Base-by-base conservation (phyloP, 805 yeast genomes). In the Wickerhamomyces bisporus region DNA sequence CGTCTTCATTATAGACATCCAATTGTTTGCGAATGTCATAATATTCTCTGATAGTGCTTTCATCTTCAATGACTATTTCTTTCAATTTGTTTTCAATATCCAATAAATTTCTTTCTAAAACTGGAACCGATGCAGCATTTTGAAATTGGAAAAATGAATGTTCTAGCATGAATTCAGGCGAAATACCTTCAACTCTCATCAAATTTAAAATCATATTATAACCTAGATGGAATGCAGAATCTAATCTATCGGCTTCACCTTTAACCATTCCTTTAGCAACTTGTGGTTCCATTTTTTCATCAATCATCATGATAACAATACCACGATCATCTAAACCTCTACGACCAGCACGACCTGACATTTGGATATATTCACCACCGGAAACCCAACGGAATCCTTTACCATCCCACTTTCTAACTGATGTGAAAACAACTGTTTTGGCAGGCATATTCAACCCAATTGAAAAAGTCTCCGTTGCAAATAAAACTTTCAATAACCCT, bases 331-430 rank as follows among this genome's bases (percentile, higher is more conserved):
- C 99, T 52, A 93, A 75, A 57, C 99, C 99, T 74, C 98, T 86
- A 72, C 98, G 89, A 52, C 99, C 99, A 17, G 99, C 99, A 64
- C 99, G 81, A 49, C 99, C 99, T 32, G 96, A 86, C 99, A 93
- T 93, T 67, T 93, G 99, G 57, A 93, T 93, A 64, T 93, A 93
- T 66, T 93, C 99, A 69, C 99, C 99, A 42, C 98, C 98, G 40
- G 96, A 86, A 24, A 93, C 97, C 98, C 98, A 93, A 65, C 99
- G 80, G 71, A 91, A 88, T 15, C 91, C 95, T 45, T 77, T 79
- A 52, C 98, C 98, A 66, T 93, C 99, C 95, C 97, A 93, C 61
- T 93, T 93, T 58, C 98, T 79, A 16, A 93, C 98, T 25, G 91
- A 86, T 0, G 98, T 93, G 62, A 93, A 93, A 3, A 93, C 98